These are phyloP conservation scores for Penicillium alfredii DNA, from an alignment of 495 filamentous ascomycete species.

Conservation along the genomic window DNA sequence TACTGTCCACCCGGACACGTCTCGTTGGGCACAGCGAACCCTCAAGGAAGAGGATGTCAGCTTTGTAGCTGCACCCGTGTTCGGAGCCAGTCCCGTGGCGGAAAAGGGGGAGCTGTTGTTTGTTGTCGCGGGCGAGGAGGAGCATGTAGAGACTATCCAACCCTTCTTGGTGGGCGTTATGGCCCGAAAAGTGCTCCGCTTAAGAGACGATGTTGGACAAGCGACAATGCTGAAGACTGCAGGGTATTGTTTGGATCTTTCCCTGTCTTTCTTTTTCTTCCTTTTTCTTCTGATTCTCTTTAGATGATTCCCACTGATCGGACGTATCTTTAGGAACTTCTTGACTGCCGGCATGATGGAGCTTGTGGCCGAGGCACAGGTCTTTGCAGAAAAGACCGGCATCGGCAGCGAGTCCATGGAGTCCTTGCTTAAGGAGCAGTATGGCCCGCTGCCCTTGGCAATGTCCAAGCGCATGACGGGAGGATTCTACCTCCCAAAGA, in stretches of 20 bases:
- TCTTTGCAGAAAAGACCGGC: slow-evolving; percentile 34
- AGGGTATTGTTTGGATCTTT: too few relatives aligned
- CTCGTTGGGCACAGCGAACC: slow-evolving; percentile 11
- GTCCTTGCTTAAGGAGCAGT: slow-evolving; percentile 26
- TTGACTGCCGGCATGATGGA: slow-evolving; percentile 20
- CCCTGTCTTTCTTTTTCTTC: too few relatives aligned
- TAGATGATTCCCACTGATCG: neutral
- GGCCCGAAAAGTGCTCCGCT: slow-evolving; percentile 25
- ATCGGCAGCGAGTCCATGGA: slow-evolving; percentile 27
- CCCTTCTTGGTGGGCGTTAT: slow-evolving; percentile 31
- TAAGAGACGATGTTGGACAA: slow-evolving; percentile 23
- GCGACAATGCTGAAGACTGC: slow-evolving; percentile 20
- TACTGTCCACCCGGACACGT: slow-evolving; percentile 37
- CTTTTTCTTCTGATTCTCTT: too few relatives aligned
- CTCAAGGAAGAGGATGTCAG: slow-evolving; percentile 14
- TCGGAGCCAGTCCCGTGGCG: slow-evolving; percentile 35
- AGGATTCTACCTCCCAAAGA: slow-evolving; percentile 15
- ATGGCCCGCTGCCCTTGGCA: slow-evolving; percentile 22
- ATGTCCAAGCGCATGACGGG: slow-evolving; percentile 20
- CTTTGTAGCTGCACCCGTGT: slow-evolving; percentile 34
- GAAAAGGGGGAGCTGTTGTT: slow-evolving; percentile 31
- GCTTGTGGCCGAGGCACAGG: slow-evolving; percentile 30
- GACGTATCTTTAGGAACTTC: slow-evolving; percentile 12
- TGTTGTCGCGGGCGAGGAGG: slow-evolving; percentile 25
- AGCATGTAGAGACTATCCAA: slow-evolving; percentile 20